These are phyloP conservation scores for Discostella stelligeroides DNA, from an alignment of 108 stramenopile species.

Conservation along the genomic window DNA sequence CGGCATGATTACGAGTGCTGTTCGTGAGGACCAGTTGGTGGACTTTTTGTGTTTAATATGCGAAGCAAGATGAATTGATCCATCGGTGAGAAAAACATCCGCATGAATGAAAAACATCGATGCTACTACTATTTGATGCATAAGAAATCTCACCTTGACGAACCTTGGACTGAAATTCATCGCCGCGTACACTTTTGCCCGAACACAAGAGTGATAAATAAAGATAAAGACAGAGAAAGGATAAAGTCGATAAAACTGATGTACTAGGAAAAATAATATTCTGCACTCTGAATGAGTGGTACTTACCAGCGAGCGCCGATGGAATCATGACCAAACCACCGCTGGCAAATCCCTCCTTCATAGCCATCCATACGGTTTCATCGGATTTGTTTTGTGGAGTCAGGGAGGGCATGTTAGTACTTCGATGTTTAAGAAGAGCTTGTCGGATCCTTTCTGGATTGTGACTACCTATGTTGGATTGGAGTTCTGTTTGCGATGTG, in stretches of 20 bases:
- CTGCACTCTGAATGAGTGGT: no score
- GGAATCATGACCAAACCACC: slow-evolving; percentile 62
- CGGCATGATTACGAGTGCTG: slow-evolving; percentile 82
- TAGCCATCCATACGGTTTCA: slow-evolving; percentile 55
- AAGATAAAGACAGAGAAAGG: not conserved
- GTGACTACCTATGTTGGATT: no score
- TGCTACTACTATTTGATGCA: no score
- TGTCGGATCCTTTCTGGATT: no score
- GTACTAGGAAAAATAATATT: no score
- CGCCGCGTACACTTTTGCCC: slow-evolving; percentile 25
- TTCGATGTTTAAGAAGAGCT: no score
- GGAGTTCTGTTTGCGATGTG: no score
- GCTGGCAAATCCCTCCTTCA: slow-evolving; percentile 61
- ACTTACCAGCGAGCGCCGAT: slow-evolving; percentile 38
- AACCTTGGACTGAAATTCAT: slow-evolving; percentile 53
- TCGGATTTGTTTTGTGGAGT: slow-evolving; percentile 44
- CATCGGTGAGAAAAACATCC: no score
- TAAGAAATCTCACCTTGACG: slow-evolving; percentile 36
- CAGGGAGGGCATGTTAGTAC: slow-evolving; percentile 9
- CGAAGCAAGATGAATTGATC: not conserved
- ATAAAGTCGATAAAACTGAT: no score
- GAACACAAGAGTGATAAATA: not conserved
- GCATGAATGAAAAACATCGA: no score
- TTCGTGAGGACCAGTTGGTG: slow-evolving; percentile 76
- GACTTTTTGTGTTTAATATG: no score